Base-by-base conservation (phyloP, 768 basidiomycete species). In the Amanita inopinata region DNA sequence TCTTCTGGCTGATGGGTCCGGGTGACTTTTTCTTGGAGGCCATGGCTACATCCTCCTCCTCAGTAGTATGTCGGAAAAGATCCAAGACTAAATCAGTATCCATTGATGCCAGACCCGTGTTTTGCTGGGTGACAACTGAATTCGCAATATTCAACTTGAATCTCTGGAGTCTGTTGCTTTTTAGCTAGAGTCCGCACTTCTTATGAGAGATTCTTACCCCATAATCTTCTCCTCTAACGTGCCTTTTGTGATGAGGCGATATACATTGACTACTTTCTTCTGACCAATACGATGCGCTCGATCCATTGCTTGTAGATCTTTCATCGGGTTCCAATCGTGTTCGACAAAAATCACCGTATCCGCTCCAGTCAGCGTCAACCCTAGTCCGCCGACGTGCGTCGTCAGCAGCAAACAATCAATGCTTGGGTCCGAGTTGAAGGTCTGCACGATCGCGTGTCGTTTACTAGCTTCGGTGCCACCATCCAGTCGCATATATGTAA, bases 301-400 rank as follows among this genome's bases (percentile, higher is more conserved):
- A 57, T 99, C 96, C 96, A 99, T 99, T 5, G 96, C 96, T 57
- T 99, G 96, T 4, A 98, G 65, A 66, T 99, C 96, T 61, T 98
- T 98, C 92, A 94, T 96, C 5, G 96, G 96, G 59, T 99, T 99
- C 96, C 96, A 99, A 59, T 99, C 96, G 54, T 99, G 96, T 58
- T 99, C 96, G 40, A 99, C 90, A 54, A 99, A 99, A 49, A 99
- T 96, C 45, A 99, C 96, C 0, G 96, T 99, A 58, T 99, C 96
- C 5, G 96, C 96, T 15, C 96, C 94, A 0, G 96, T 99, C 49
- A 99, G 65, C 14, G 94, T 99, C 56, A 99, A 65, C 5, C 96
- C 96, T 19, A 99, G 67, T 2, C 96, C 96, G 44, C 96, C 96
- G 33, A 99, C 94, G 52, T 93, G 91, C 0, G 96, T 99, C 1